Conservation (phyloP, 768 basidiomycete genomes). For the Mrakia gelida region DNA sequence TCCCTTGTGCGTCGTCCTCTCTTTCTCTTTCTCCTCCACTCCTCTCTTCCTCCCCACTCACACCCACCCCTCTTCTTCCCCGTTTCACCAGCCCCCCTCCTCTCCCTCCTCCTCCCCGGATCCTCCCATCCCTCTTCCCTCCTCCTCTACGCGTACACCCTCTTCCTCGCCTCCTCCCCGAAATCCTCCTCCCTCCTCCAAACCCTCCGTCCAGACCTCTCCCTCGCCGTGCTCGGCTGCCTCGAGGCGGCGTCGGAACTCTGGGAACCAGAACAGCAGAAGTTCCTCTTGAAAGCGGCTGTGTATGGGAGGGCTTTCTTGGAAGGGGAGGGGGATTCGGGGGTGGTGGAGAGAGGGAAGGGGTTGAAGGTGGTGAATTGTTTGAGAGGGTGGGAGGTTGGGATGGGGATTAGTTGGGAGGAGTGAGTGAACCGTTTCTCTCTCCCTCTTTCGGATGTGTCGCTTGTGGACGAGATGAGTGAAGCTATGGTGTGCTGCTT, state of each 20-base stretch:
- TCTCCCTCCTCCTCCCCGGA: conserved; percentile 85
- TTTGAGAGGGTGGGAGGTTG: conserved; percentile 83
- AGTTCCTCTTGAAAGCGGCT: conserved; percentile 62
- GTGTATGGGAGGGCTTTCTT: conserved; percentile 92
- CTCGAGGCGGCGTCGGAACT: conserved; percentile 18
- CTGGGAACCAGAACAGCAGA: conserved; percentile 24
- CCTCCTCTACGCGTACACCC: conserved; percentile 69
- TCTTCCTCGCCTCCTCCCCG: conserved; percentile 7
- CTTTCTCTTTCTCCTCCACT: background rate
- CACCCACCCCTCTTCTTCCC: conserved; percentile 49
- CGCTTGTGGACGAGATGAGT: too few relatives aligned
- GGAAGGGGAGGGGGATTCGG: conserved; percentile 62
- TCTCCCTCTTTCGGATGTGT: background rate
- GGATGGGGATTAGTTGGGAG: conserved; percentile 83
- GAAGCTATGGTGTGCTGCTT: too few relatives aligned
- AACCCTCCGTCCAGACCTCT: background rate
- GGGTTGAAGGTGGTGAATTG: conserved; percentile 90
- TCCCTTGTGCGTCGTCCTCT: conserved; percentile 62
- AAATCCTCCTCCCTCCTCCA: conserved; percentile 10
- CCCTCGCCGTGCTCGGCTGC: conserved; percentile 1
- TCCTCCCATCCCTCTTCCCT: conserved; percentile 89
- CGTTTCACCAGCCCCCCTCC: conserved; percentile 56
- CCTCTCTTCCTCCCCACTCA: conserved; percentile 49
- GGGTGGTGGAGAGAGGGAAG: conserved; percentile 89
- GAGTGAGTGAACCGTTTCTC: conserved; percentile 57